Evolutionary conservation across 2,329 filamentous ascomycete genomes (phyloP).

Genomic region (Colletotrichum zoysiae): DNA sequence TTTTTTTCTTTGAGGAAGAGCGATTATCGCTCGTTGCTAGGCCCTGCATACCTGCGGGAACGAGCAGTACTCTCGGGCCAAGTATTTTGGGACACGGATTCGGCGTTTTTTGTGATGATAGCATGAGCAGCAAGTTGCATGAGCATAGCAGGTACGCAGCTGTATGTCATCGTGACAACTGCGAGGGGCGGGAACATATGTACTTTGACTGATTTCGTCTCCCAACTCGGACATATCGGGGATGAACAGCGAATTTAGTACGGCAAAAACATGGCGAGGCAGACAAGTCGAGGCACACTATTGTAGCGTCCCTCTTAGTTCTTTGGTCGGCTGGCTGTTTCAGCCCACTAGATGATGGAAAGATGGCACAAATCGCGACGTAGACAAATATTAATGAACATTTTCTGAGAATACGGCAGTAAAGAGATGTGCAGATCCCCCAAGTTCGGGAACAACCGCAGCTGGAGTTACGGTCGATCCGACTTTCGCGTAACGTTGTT

Average conservation of each 20-base stretch:
- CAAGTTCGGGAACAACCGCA: not conserved
- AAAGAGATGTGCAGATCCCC: not conserved
- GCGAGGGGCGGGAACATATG: conserved; percentile 33
- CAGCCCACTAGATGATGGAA: conserved; percentile 40
- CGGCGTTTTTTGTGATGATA: conserved; percentile 51
- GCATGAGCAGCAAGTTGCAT: conserved; percentile 55
- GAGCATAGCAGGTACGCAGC: conserved; percentile 43
- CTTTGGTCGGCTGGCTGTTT: conserved; percentile 37
- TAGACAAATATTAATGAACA: conserved; percentile 57
- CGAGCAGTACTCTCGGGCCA: conserved; percentile 3
- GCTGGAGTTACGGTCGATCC: too few relatives aligned
- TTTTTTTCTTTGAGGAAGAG: conserved; percentile 13
- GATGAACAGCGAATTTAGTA: conserved; percentile 36
- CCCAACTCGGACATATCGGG: conserved; percentile 42
- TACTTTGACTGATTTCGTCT: conserved; percentile 29
- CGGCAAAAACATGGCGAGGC: conserved; percentile 34
- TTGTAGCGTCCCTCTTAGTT: conserved; percentile 37
- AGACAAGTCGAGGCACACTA: conserved; percentile 31
- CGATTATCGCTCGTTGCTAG: conserved; percentile 22
- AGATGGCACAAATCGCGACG: conserved; percentile 45
- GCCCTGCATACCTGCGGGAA: not conserved
- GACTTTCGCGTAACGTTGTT: not conserved
- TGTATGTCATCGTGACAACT: conserved; percentile 34
- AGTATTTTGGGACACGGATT: conserved; percentile 42
- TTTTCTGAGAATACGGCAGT: conserved; percentile 34